Evolutionary conservation across 1,284 basidiomycete genomes (phyloP).

Genomic region (Leccinum pachyderme): DNA sequence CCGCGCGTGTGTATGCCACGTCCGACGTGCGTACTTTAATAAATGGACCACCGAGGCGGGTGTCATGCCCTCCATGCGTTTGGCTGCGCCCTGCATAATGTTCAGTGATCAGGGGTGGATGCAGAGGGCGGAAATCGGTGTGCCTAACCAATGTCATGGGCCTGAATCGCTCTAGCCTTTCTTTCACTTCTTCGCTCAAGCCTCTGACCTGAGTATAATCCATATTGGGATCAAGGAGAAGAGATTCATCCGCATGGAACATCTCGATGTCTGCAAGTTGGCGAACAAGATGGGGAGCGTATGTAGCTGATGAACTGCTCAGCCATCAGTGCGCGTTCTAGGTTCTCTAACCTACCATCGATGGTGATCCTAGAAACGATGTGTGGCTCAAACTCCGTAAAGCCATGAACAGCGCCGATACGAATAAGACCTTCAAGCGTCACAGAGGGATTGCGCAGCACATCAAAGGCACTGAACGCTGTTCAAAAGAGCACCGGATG

Average conservation of each 20-base stretch:
- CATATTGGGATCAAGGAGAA: conserved; percentile 65
- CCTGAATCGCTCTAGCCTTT: conserved; percentile 57
- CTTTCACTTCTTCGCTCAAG: conserved; percentile 74
- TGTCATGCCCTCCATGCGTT: conserved; percentile 87
- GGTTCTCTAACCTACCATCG: conserved; percentile 49
- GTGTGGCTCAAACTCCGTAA: conserved; percentile 50
- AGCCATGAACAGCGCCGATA: conserved; percentile 48
- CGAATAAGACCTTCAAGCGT: conserved; percentile 44
- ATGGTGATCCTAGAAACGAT: conserved; percentile 65
- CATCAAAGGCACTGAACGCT: conserved; percentile 62
- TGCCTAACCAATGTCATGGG: conserved; percentile 66
- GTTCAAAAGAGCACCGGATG: background rate
- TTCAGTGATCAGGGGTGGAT: background rate
- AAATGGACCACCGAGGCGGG: conserved; percentile 66
- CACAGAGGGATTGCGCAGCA: conserved; percentile 67
- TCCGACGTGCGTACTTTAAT: conserved; percentile 59
- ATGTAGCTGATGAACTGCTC: conserved; percentile 34
- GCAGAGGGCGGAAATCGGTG: background rate
- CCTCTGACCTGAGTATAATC: conserved; percentile 69
- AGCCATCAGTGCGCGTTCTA: background rate
- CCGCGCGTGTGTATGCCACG: conserved; percentile 18
- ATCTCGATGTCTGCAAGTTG: conserved; percentile 76
- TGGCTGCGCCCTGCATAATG: conserved; percentile 66
- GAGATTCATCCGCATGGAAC: conserved; percentile 76
- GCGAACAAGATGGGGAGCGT: conserved; percentile 60